Conservation (phyloP, 441 rosid genomes). For the Erodium moschatum region DNA sequence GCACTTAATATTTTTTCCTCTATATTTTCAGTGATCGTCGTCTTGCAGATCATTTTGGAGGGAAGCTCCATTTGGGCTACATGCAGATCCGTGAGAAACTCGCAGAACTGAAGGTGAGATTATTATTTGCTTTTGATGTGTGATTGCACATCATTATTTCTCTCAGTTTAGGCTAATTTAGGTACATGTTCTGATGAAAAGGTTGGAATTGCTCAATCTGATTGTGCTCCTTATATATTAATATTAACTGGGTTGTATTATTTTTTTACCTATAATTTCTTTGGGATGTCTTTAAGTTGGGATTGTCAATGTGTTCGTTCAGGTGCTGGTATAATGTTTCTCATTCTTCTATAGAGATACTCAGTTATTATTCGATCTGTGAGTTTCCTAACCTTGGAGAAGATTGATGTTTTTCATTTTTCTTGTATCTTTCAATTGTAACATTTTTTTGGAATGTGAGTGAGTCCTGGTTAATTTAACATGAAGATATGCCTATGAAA, state of each 20-base stretch:
- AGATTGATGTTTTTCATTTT: conserved; percentile 18
- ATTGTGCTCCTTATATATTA: background rate
- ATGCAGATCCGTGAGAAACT: conserved; percentile 94
- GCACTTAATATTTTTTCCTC: conserved; percentile 25
- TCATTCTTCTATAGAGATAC: conserved; percentile 48
- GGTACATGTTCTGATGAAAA: background rate
- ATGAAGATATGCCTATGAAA: too few species aligned
- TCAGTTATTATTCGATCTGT: conserved; percentile 47
- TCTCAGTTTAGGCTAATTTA: background rate
- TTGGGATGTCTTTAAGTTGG: conserved; percentile 32
- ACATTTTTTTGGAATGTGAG: background rate
- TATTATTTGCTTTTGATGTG: background rate
- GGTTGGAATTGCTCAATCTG: background rate
- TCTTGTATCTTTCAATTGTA: conserved; percentile 7
- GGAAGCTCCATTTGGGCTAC: conserved; percentile 95
- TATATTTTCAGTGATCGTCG: conserved; percentile 83
- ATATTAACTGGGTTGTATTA: conserved; percentile 15
- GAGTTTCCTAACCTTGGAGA: conserved; percentile 44
- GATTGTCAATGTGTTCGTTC: conserved; percentile 53
- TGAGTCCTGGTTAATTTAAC: conserved; percentile 1
- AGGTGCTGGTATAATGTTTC: conserved; percentile 57
- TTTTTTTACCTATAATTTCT: conserved; percentile 14
- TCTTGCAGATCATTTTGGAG: conserved; percentile 98
- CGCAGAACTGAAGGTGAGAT: conserved; percentile 73
- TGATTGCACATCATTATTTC: background rate